These are phyloP conservation scores for Pyrenophora graminea DNA, from an alignment of 2,329 filamentous ascomycete genomes.

Conservation along the genomic window DNA sequence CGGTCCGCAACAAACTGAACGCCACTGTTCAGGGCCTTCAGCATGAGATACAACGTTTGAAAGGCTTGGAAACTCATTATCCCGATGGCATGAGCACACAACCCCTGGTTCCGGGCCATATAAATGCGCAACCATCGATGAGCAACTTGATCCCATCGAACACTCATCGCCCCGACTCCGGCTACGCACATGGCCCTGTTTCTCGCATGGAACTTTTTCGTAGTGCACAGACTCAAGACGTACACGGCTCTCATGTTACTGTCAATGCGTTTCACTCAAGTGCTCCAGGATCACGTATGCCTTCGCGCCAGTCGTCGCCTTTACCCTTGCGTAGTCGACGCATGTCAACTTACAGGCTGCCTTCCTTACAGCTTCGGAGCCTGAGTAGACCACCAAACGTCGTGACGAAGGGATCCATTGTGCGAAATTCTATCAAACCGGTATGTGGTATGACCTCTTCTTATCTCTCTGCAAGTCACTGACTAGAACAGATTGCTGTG, in stretches of 20 bases:
- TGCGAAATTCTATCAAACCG: neutral
- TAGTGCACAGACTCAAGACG: neutral
- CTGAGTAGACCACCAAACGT: neutral
- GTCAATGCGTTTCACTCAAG: neutral
- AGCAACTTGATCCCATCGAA: too few species aligned
- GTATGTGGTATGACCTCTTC: neutral
- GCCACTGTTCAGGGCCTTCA: too few species aligned
- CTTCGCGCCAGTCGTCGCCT: conserved; percentile 7
- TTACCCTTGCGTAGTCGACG: neutral
- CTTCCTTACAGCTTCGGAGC: neutral
- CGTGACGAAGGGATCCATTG: neutral
- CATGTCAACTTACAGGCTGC: neutral
- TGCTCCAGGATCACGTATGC: conserved; percentile 6
- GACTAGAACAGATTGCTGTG: conserved; percentile 1
- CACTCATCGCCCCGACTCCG: too few species aligned
- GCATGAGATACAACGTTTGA: too few species aligned
- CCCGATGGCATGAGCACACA: too few species aligned
- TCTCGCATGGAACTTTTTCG: neutral
- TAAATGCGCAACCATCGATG: too few species aligned
- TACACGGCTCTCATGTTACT: neutral
- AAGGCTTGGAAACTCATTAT: too few species aligned
- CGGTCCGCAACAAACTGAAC: too few species aligned
- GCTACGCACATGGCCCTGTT: too few species aligned
- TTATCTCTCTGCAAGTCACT: neutral
- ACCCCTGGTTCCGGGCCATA: too few species aligned